phyloP scores from a whole-genome alignment of 305 asterid genomes.

The Fraxinus sp. region DNA sequence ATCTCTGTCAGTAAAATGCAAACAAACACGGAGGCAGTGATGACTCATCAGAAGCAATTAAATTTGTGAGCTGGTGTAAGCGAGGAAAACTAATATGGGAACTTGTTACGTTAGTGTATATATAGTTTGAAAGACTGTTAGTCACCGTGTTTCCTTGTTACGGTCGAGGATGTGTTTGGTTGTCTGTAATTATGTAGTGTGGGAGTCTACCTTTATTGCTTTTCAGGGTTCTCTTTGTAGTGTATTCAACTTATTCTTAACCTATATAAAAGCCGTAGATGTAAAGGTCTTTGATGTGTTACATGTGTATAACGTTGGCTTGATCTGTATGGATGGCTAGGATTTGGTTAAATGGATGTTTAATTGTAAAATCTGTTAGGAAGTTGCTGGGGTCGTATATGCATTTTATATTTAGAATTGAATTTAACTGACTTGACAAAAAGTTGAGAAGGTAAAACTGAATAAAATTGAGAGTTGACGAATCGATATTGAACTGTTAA shows the following conservation, averaged over 20 bases:
- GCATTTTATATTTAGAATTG: neutral
- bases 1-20: conserved; percentile 21
- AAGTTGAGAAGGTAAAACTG: neutral
- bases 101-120: conserved; percentile 22
- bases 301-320: conserved; percentile 8
- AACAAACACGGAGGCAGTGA: conserved; percentile 31
- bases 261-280: conserved; percentile 19
- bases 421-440: neutral
- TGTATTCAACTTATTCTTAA: conserved; percentile 15
- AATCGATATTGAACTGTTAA: neutral
- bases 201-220: conserved; percentile 21
- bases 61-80: conserved; percentile 32
- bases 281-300: conserved; percentile 17
- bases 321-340: conserved; percentile 11
- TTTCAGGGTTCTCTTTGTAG: conserved; percentile 15
- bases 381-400: neutral
- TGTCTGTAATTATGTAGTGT: conserved; percentile 51
- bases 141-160: conserved; percentile 15
- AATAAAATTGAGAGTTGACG: neutral
- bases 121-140: conserved; percentile 31
- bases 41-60: conserved; percentile 25
- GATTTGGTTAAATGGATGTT: neutral
- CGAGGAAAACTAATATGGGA: conserved; percentile 29
- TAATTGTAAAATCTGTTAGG: neutral
- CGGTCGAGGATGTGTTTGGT: conserved; percentile 44